Base-by-base conservation (phyloP, 805 yeast species). In the Candida piceae region DNA sequence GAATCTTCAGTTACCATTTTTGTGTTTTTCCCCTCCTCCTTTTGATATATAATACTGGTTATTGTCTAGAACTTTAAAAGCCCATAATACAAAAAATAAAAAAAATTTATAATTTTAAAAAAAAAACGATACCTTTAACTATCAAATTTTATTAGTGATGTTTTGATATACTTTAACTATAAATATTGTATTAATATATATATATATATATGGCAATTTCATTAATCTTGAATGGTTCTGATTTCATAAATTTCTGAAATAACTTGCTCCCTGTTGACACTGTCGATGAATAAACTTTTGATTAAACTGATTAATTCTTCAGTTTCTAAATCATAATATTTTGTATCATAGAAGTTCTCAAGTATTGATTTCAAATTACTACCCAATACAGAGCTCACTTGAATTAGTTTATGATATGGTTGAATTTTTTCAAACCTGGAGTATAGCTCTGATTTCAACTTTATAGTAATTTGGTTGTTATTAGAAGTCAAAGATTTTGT, bases 301-400 rank as follows among this genome's bases (percentile, higher is more conserved):
- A 75, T 56, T 36, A 74, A 49, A 9, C 48, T 37, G 7, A 66
- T 56, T 38, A 75, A 50, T 45, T 75, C 81, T 10, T 58, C 55
- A 1, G 79, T 73, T 17, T 63, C 61, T 29, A 72, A 57, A 38
- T 72, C 77, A 43, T 60, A 74, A 32, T 71, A 64, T 25, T 66
- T 72, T 5, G 78, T 80, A 44, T 71, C 70, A 52, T 71, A 72
- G 45, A 75, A 75, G 33, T 60, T 47, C 13, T 64, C 71, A 58
- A 74, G 61, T 30, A 74, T 75, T 29, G 63, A 69, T 27, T 59
- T 65, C 46, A 75, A 58, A 43, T 67, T 73, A 8, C 48, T 45
- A 4, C 45, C 42, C 30, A 63, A 35, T 5, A 63, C 36, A 12
- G 50, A 19, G 23, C 42, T 44, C 2, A 60, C 39, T 42, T 60